A percentile compares a stretch with the other conserved stretches of the same genome.
Evolutionary conservation across 306 rosid species (phyloP).

Genomic region (Dalbergia cultrata): DNA sequence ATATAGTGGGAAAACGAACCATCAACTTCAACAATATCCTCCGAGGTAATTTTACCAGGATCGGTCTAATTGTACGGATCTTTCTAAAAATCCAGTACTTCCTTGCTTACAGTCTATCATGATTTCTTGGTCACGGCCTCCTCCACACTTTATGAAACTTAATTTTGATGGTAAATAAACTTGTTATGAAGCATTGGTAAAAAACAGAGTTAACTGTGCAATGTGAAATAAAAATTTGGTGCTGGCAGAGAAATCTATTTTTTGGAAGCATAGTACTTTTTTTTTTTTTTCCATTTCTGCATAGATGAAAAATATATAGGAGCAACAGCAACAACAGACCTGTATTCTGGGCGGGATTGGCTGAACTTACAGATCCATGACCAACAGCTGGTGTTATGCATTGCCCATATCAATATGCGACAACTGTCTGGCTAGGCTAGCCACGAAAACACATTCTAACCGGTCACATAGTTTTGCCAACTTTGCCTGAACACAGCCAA

Average conservation of each 20-base stretch:
- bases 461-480: not conserved
- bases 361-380: constrained; percentile 23
- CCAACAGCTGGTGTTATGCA: constrained; percentile 9
- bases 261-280: not conserved
- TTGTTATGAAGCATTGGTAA: not conserved
- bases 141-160: not conserved
- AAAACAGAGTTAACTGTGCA: not conserved
- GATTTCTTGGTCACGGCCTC: not conserved
- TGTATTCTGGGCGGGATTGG: not conserved
- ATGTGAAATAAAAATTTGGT: not conserved
- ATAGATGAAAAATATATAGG: not conserved
- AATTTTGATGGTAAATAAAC: not conserved
- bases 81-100: too few species aligned
- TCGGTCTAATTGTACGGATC: too few species aligned
- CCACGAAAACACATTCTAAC: not conserved
- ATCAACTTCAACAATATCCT: too few species aligned
- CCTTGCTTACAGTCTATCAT: too few species aligned
- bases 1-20: not conserved
- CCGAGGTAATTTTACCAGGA: too few species aligned
- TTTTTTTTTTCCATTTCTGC: not conserved
- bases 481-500: not conserved
- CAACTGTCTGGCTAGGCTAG: not conserved
- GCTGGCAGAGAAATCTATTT: not conserved
- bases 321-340: not conserved
- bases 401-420: not conserved